phyloP scores from a whole-genome alignment of 129 eudicot genomes.

The Daucus carota region DNA sequence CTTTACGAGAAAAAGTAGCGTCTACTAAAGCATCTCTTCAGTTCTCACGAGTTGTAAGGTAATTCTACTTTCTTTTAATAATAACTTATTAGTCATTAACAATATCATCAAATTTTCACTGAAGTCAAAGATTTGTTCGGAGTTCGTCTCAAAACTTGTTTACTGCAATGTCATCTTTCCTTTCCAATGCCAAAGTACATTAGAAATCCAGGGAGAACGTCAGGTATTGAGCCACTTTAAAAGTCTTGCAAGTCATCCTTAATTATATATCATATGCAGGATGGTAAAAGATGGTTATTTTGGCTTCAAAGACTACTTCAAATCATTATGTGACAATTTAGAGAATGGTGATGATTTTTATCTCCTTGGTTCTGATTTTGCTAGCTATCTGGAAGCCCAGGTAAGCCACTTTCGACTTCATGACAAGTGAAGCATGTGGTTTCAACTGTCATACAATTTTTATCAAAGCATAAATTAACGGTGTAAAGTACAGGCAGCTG shows the following conservation, averaged over 20 bases:
- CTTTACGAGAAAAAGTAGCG: conserved; percentile 44
- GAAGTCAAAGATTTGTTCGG: neutral
- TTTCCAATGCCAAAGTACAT: neutral
- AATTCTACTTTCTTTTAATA: neutral
- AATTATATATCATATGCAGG: conserved; percentile 20
- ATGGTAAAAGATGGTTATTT: conserved; percentile 52
- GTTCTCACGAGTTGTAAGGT: conserved; percentile 56
- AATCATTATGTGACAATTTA: conserved; percentile 39
- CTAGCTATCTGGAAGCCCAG: conserved; percentile 60
- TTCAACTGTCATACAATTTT: neutral
- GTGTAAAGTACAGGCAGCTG: conserved; percentile 34
- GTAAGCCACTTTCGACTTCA: conserved; percentile 14
- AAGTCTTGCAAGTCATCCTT: neutral
- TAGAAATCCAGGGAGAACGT: neutral
- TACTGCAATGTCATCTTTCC: neutral
- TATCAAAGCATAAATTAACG: conserved; percentile 5
- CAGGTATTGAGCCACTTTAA: neutral
- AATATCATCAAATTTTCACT: neutral
- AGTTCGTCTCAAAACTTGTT: neutral
- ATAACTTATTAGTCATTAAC: neutral
- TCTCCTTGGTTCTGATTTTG: conserved; percentile 53
- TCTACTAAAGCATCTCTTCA: conserved; percentile 32
- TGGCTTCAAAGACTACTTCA: conserved; percentile 51
- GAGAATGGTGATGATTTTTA: conserved; percentile 51
- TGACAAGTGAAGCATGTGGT: neutral